Evolutionary conservation across 1,284 basidiomycete species (phyloP).

Genomic region (Ceratobasidium papillatum): DNA sequence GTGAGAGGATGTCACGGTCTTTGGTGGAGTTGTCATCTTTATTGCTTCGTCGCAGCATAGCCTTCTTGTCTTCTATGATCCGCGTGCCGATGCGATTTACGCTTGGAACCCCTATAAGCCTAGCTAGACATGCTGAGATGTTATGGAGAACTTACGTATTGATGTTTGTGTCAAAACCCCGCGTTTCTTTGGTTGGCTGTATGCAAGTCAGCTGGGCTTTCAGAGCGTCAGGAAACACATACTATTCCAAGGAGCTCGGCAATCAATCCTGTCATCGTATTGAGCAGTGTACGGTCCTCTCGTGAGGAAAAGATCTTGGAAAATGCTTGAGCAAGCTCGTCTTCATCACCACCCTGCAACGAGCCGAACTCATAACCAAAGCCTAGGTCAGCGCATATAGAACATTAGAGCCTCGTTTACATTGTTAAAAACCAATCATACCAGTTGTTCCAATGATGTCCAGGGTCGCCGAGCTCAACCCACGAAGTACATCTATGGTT

Average conservation of each 20-base stretch:
- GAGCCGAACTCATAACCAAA: constrained; percentile 56
- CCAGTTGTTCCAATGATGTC: constrained; percentile 57
- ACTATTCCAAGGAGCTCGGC: not conserved
- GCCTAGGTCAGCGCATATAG: constrained; percentile 36
- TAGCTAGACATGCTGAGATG: constrained; percentile 41
- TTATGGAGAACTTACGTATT: not conserved
- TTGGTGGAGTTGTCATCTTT: constrained; percentile 13
- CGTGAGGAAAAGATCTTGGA: constrained; percentile 46
- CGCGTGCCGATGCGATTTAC: constrained; percentile 50
- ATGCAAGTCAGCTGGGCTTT: constrained; percentile 41
- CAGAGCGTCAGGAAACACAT: not conserved
- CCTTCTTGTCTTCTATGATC: constrained; percentile 53
- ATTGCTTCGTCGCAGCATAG: constrained; percentile 45
- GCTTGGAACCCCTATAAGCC: constrained; percentile 32
- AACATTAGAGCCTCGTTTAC: constrained; percentile 45
- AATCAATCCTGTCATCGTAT: not conserved
- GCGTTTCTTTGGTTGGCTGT: constrained; percentile 46
- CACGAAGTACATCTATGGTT: constrained; percentile 52
- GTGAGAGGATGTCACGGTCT: constrained; percentile 47
- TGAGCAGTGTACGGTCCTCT: not conserved
- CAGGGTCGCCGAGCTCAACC: constrained; percentile 53
- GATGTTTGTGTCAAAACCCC: constrained; percentile 1
- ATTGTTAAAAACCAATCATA: constrained; percentile 47
- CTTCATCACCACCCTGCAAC: constrained; percentile 44
- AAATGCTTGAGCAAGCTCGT: constrained; percentile 49